These are phyloP conservation scores for Skeletonema costatum DNA, from an alignment of 108 stramenopile species.

Conservation along the genomic window DNA sequence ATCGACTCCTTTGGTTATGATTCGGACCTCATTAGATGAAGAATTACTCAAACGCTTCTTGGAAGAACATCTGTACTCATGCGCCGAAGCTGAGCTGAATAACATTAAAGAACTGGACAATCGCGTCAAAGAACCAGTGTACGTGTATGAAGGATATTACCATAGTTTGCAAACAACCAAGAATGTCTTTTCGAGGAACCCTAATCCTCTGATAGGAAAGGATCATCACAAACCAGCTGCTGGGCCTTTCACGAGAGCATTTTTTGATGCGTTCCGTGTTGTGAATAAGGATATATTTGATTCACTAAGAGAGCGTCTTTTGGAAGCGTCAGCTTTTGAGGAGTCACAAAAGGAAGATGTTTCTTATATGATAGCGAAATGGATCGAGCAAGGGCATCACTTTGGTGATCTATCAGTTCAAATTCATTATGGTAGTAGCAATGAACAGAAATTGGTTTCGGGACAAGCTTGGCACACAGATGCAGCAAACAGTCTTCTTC, in stretches of 20 bases:
- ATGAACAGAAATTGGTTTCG: slow-evolving; percentile 33
- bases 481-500: slow-evolving; percentile 30
- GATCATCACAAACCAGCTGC: slow-evolving; percentile 32
- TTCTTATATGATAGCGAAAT: slow-evolving; percentile 17
- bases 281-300: slow-evolving; percentile 29
- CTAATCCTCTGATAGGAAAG: slow-evolving; percentile 30
- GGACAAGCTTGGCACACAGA: slow-evolving; percentile 34
- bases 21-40: slow-evolving; percentile 20
- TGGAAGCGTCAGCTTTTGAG: slow-evolving; percentile 6
- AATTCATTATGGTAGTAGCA: slow-evolving; percentile 28
- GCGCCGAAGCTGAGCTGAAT: slow-evolving; percentile 20
- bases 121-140: slow-evolving; percentile 24
- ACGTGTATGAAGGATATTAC: slow-evolving; percentile 36
- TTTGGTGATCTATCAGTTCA: slow-evolving; percentile 38
- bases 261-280: slow-evolving; percentile 24
- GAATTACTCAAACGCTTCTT: slow-evolving; percentile 22
- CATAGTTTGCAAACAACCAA: slow-evolving; percentile 18
- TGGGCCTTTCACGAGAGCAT: slow-evolving; percentile 24
- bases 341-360: slow-evolving; percentile 23
- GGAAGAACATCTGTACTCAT: slow-evolving; percentile 29
- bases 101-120: slow-evolving; percentile 24
- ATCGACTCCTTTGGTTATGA: slow-evolving; percentile 34
- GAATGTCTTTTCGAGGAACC: slow-evolving; percentile 27
- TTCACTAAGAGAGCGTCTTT: slow-evolving; percentile 8
- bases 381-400: slow-evolving; percentile 30